Conservation (phyloP, 2,329 filamentous ascomycete genomes). For the Macrophomina tecta region DNA sequence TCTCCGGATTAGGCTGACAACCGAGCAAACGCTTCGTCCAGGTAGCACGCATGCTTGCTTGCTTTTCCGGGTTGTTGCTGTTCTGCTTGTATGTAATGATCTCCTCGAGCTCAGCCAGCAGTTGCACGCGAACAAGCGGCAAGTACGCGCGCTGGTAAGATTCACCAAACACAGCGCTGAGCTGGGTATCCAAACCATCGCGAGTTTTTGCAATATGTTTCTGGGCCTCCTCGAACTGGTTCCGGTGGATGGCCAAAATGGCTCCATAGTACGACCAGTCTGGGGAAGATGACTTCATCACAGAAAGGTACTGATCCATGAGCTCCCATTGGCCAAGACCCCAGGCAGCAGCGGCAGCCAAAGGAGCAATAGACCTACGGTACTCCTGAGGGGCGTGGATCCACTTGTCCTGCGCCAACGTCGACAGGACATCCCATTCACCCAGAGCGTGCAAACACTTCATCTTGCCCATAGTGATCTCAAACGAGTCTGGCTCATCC, state of each 20-base stretch:
- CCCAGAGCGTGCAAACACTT: constrained; percentile 94
- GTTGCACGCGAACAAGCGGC: constrained; percentile 97
- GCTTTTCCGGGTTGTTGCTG: constrained; percentile 77
- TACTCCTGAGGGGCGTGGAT: constrained; percentile 85
- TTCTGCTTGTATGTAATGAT: constrained; percentile 98
- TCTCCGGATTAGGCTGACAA: constrained; percentile 95
- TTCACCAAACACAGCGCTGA: constrained; percentile 95
- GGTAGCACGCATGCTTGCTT: constrained; percentile 86
- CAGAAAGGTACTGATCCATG: constrained; percentile 96
- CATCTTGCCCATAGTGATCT: constrained; percentile 99
- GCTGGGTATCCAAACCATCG: constrained; percentile 91
- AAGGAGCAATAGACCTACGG: constrained; percentile 86
- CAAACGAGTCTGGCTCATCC: constrained; percentile 74
- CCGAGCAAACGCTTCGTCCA: constrained; percentile 96
- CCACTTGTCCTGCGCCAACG: constrained; percentile 91
- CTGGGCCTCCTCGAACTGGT: constrained; percentile 92
- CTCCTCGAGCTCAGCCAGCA: constrained; percentile 98
- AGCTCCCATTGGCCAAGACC: constrained; percentile 95
- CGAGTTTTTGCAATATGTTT: constrained; percentile 88
- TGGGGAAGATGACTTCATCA: constrained; percentile 91
- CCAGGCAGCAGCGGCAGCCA: constrained; percentile 96
- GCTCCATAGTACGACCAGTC: constrained; percentile 98
- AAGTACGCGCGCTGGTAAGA: constrained; percentile 98
- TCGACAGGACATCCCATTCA: constrained; percentile 94
- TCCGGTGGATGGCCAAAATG: constrained; percentile 91